Percentiles rank a stretch among this genome's conserved stretches.
Evolutionary conservation across 352 stramenopile species (phyloP).

Genomic region (Pythium pectinolyticum): DNA sequence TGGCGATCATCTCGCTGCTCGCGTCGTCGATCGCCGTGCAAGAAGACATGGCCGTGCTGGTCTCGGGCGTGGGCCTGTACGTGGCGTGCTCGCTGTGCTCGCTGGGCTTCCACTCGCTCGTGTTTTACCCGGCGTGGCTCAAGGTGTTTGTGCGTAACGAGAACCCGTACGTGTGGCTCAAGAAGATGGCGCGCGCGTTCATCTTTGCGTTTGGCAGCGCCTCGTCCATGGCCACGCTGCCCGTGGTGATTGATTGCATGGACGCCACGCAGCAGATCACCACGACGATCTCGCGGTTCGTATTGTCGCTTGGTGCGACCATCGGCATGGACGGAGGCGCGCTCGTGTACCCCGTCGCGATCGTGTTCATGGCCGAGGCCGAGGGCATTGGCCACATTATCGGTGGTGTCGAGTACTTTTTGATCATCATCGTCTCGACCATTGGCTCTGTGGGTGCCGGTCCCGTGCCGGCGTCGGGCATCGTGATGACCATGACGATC

Average conservation of each 20-base stretch:
- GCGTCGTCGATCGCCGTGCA: constrained; percentile 30
- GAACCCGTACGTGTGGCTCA: constrained; percentile 34
- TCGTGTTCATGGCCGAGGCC: constrained; percentile 35
- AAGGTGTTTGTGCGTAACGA: constrained; percentile 19
- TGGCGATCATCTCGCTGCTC: constrained; percentile 40
- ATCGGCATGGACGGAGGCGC: constrained; percentile 32
- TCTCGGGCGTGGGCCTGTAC: constrained; percentile 39
- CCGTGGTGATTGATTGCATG: constrained; percentile 34
- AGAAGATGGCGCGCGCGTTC: constrained; percentile 31
- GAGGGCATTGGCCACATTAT: constrained; percentile 23
- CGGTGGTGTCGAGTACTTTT: constrained; percentile 25
- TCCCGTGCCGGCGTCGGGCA: constrained; percentile 29
- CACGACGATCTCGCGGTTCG: constrained; percentile 30
- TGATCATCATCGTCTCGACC: constrained; percentile 34
- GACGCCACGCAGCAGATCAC: constrained; percentile 28
- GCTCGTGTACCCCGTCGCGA: constrained; percentile 29
- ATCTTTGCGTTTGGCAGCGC: constrained; percentile 38
- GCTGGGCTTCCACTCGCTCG: constrained; percentile 23
- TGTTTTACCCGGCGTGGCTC: constrained; percentile 39
- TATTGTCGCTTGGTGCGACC: constrained; percentile 32
- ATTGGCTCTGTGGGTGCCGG: constrained; percentile 28
- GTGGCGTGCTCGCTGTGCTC: constrained; percentile 26
- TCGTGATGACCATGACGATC: constrained; percentile 42
- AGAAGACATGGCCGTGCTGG: constrained; percentile 29
- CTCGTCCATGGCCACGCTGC: constrained; percentile 43